Base-by-base conservation (phyloP, 148 eudicot genomes). In the Rhododendron henanense region DNA sequence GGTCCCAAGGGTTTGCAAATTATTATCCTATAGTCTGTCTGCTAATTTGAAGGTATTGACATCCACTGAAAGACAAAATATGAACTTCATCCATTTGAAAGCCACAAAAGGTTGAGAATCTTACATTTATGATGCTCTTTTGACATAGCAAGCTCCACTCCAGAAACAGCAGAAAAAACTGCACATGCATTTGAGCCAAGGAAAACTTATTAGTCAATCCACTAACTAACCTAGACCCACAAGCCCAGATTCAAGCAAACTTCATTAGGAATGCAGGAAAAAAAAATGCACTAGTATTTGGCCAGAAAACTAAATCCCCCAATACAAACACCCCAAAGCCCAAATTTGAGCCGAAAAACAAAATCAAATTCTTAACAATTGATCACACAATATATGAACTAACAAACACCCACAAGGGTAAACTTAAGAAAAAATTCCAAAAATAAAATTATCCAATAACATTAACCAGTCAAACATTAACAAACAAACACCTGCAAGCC, bases 81-180 rank as follows among this genome's bases (percentile, higher is more conserved):
- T n/a, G 16, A 80, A 67, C 47, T 65, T 25, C 15, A 83, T 48
- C 16, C 28, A 80, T 33, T 37, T 21, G 48, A 87, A 37, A 50
- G 18, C 45, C n/a, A 23, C 65, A 85, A n/a, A 65, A 53, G 44
- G 28, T 13, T 50, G 79, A 78, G 86, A 74, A 88, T 83, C 95
- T 94, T 93, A 97, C 99, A 95, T 90, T 93, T 89, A 88, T 97
- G 99, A 84, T 93, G 94, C 85, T 95, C 95, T 90, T 95, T 96
- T 59, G 94, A 87, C 92, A 92, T 88, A 57, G 98, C 92, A 82
- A 97, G 87, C 88, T 95, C 99, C 86, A 97, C 87, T 10, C 99
- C 99, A 45, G 99, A 97, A 79, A 97, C 95, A 0, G 99, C 99
- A 8, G 99, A 94, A 85, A 97, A 95, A 35, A 97, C 98, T 96